Evolutionary conservation across 2,329 filamentous ascomycete genomes (phyloP).

Genomic region (Claviceps pusilla): DNA sequence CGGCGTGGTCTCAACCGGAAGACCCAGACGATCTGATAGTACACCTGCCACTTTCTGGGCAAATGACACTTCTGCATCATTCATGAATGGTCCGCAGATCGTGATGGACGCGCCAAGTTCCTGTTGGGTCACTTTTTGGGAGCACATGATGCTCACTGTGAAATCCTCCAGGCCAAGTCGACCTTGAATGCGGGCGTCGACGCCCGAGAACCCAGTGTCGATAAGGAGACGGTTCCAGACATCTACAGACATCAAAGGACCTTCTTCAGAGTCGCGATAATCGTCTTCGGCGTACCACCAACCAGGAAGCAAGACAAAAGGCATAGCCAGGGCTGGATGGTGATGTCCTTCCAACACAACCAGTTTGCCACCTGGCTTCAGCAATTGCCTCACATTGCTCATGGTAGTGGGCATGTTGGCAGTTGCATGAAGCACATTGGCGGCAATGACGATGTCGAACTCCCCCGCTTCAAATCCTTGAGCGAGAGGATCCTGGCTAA

Average conservation of each 20-base stretch:
- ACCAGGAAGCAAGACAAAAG: conserved; percentile 6
- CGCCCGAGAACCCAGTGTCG: conserved; percentile 5
- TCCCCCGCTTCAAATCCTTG: conserved; percentile 18
- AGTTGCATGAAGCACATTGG: conserved; percentile 25
- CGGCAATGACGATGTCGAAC: conserved; percentile 26
- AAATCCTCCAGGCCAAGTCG: background rate
- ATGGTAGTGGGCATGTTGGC: conserved; percentile 11
- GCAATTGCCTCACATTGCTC: conserved; percentile 4
- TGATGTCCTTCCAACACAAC: conserved; percentile 6
- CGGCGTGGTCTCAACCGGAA: background rate
- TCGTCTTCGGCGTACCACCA: conserved; percentile 5
- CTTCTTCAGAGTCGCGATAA: conserved; percentile 3
- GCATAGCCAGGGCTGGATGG: background rate
- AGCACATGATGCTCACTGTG: conserved; percentile 2
- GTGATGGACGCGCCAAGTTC: background rate
- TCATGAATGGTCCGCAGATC: conserved; percentile 1
- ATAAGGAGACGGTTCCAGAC: conserved; percentile 3
- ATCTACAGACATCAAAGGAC: background rate
- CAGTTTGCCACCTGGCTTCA: conserved; percentile 5
- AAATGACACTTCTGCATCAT: conserved; percentile 2
- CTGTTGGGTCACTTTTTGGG: background rate
- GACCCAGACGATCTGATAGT: background rate
- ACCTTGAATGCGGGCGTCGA: conserved; percentile 2
- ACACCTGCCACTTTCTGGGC: conserved; percentile 1
- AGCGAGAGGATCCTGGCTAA: conserved; percentile 10